Base-by-base conservation (phyloP, 2,329 filamentous ascomycete genomes). In the Ceratocystis albifundus region DNA sequence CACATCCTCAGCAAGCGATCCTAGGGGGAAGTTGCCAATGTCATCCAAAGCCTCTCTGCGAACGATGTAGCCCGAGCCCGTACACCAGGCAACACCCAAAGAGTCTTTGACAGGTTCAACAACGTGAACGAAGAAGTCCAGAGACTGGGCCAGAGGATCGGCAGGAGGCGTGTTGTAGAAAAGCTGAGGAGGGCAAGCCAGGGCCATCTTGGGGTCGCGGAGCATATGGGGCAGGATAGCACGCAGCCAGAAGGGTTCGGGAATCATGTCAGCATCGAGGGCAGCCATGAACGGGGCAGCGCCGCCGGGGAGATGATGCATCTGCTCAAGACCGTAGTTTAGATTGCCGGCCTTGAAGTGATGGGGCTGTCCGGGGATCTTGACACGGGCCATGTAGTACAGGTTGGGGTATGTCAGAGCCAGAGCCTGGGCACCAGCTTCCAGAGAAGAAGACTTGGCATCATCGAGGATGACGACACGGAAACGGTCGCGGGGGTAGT, bases 231-330 rank as follows among this genome's bases (percentile, higher is more conserved):
- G 81, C n/a, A 86, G 73, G 17, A 83, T 72, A 32, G 81, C 80
- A 48, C 83, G 80, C 17, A 87, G 77, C 82, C 83, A 87, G 61
- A 81, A 75, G 64, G 76, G 77, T 72, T 86, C 82, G 5, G 83
- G 82, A 72, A 87, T 86, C 85, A 88, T 87, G 71, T 88, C 85
- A 22, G 84, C 84, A 71, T 88, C 85, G 44, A 88, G 75, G 48
- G 82, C 81, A n/a, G 83, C 84, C 71, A 86, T 81, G 72, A 78
- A 86, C 70, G 82, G 77, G 50, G 77, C 77, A n/a, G 80, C 76
- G 28, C 82, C 82, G 20, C 81, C 82, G 0, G 81, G 80, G 41
- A 85, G 74, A n/a, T 74, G 71, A 17, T 76, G 75, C 3, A 79
- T 76, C 65, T 79, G 76, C 17, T 83, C 79, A 22, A 84, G 73